Conservation (phyloP, 2,329 filamentous ascomycete species). For the Magnaporthiopsis incrustans region DNA sequence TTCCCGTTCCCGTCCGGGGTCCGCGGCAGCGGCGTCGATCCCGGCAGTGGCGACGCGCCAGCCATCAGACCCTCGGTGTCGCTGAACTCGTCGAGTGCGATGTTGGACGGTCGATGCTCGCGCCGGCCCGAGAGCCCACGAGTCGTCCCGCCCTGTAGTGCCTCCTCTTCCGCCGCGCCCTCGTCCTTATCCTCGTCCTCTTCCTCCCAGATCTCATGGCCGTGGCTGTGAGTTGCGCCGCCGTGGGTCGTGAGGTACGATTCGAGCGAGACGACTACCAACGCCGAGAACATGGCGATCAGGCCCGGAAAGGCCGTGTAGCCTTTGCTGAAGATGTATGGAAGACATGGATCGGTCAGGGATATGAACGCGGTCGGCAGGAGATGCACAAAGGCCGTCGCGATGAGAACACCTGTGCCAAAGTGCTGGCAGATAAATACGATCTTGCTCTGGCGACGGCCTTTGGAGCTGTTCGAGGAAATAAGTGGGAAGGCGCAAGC, state of each 20-base stretch:
- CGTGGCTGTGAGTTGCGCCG: slow-evolving; percentile 49
- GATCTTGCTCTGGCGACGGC: slow-evolving; percentile 49
- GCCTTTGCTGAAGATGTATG: slow-evolving; percentile 68
- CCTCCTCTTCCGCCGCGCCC: slow-evolving; percentile 10
- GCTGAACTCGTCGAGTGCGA: slow-evolving; percentile 44
- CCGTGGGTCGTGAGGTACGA: slow-evolving; percentile 71
- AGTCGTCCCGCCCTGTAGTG: slow-evolving; percentile 20
- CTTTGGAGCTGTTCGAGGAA: slow-evolving; percentile 48
- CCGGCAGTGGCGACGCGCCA: slow-evolving; percentile 50
- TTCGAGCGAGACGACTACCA: slow-evolving; percentile 77
- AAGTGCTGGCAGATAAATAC: slow-evolving; percentile 66
- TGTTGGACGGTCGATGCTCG: slow-evolving; percentile 34
- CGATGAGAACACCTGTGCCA: slow-evolving; percentile 77
- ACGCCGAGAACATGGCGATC: slow-evolving; percentile 73
- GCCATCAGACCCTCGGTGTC: slow-evolving; percentile 47
- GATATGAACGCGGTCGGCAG: slow-evolving; percentile 61
- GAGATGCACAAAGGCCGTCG: slow-evolving; percentile 76
- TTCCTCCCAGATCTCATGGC: slow-evolving; percentile 48
- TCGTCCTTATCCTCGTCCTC: slow-evolving; percentile 24
- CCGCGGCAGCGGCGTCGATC: slow-evolving; percentile 33
- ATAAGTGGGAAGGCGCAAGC: slow-evolving; percentile 61
- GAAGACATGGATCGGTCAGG: slow-evolving; percentile 63
- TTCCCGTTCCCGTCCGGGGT: not conserved
- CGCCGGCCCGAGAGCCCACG: slow-evolving; percentile 31
- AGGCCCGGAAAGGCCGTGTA: slow-evolving; percentile 75